Conservation (phyloP, 75 land plant genomes). For the Cunninghamia lanceolata region DNA sequence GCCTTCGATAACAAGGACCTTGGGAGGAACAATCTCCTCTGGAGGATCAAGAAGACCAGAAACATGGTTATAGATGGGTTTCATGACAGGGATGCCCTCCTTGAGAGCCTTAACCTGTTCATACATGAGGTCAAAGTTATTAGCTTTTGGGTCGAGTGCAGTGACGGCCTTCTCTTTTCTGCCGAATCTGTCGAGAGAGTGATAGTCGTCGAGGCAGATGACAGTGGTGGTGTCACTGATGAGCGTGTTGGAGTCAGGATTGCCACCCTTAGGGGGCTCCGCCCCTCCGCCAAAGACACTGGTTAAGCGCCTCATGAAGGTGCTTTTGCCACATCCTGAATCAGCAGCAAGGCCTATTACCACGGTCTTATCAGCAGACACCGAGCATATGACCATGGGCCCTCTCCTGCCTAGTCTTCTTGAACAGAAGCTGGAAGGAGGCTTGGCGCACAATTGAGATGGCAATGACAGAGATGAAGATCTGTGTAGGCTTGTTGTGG, state of each 20-base stretch:
- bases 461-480: neutral
- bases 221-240: conserved; percentile 96
- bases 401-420: neutral
- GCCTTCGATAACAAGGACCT: conserved; percentile 95
- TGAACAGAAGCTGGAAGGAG: neutral
- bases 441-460: neutral
- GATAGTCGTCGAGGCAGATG: conserved; percentile 95
- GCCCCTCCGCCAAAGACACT: conserved; percentile 95
- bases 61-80: conserved; percentile 98
- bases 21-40: conserved; percentile 87
- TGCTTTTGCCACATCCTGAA: conserved; percentile 95
- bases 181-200: conserved; percentile 83
- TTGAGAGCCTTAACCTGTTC: conserved; percentile 96
- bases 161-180: conserved; percentile 90
- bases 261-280: conserved; percentile 89
- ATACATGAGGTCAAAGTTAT: conserved; percentile 95
- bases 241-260: conserved; percentile 94
- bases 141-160: conserved; percentile 91
- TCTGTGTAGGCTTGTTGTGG: neutral
- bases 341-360: conserved; percentile 94
- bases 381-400: conserved; percentile 40
- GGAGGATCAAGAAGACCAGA: conserved; percentile 86
- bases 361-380: conserved; percentile 39
- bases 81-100: conserved; percentile 71
- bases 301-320: conserved; percentile 93